A percentile compares a stretch with the other conserved stretches of the same genome.
Evolutionary conservation across 2,329 filamentous ascomycete genomes (phyloP).

Genomic region (Truncatella angustata): DNA sequence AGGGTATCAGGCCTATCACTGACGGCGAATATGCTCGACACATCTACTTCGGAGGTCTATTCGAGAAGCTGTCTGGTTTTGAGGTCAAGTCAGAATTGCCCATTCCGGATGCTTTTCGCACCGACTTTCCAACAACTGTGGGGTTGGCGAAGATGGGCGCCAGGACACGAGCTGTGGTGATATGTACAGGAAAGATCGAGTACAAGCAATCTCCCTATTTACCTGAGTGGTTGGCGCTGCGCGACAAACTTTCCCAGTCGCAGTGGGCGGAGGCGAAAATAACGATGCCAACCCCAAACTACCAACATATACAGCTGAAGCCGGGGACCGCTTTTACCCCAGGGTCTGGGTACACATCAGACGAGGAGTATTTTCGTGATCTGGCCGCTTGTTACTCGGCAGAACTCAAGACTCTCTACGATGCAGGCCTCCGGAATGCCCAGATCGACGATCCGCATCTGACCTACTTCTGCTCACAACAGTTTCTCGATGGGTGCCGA

Average conservation of each 20-base stretch:
- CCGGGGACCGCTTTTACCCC: conserved; percentile 46
- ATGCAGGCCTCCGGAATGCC: conserved; percentile 49
- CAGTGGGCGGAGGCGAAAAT: conserved; percentile 62
- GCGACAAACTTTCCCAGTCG: conserved; percentile 44
- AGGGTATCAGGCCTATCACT: conserved; percentile 62
- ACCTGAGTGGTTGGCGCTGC: conserved; percentile 36
- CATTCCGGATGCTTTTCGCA: conserved; percentile 61
- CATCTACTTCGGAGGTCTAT: conserved; percentile 48
- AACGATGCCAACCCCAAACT: conserved; percentile 59
- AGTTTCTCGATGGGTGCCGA: conserved; percentile 55
- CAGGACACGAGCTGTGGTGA: conserved; percentile 32
- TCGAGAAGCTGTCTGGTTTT: conserved; percentile 50
- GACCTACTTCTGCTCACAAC: conserved; percentile 56
- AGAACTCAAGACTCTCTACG: conserved; percentile 51
- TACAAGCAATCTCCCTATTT: conserved; percentile 40
- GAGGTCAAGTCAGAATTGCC: conserved; percentile 52
- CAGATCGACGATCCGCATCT: conserved; percentile 57
- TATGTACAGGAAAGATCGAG: conserved; percentile 34
- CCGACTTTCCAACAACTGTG: conserved; percentile 39
- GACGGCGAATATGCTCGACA: conserved; percentile 66
- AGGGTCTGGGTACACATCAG: conserved; percentile 46
- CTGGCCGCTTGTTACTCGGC: conserved; percentile 51
- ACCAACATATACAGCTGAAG: conserved; percentile 63
- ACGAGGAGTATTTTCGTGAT: conserved; percentile 53
- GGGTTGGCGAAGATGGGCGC: conserved; percentile 33